Base-by-base conservation (phyloP, 495 filamentous ascomycete species). In the Opeltia flavorubescens region DNA sequence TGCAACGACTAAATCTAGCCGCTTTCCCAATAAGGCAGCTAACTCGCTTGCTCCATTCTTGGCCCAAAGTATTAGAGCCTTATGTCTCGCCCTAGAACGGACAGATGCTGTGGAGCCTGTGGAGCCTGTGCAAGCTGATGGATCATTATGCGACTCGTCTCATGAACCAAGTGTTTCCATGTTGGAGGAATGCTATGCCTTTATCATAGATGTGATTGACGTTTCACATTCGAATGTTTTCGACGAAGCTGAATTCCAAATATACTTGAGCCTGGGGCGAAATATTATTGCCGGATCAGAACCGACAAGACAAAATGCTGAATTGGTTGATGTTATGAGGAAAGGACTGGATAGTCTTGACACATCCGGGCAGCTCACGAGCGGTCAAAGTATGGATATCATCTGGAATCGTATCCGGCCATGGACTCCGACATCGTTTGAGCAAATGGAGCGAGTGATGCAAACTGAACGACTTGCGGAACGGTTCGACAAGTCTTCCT, bases 381-480 rank as follows among this genome's bases (percentile, higher is more conserved):
- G 78, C 2, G 89, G 89, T 1, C 70, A 86, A 15, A 80, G 77
- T 50, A 94, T 96, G 86, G 85, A 94, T 57, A 63, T 62, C 23
- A 68, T 96, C 1, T 98, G 91, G 91, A 71, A 71, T 30, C 51
- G 62, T 0, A 76, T 89, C 53, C 72, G 78, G 53, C 87, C 88
- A 11, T 64, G 68, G 5, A 77, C 83, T 4, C 69, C 78, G 21
- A 56, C 64, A 18, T 74, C 72, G 21, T 62, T 75, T 26, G 43
- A 56, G 4, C 69, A 73, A 28, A 60, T 83, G 36, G 48, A 62
- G 11, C 65, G 71, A 5, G 60, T 81, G 12, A 50, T 75, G 9
- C 64, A 75, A 13, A 60, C 94, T 55, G 81, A 89, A 58, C 59
- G 60, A 2, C 72, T 91, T n/a, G 82, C 81, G 0, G 71, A 75